Base-by-base conservation (phyloP, 179 eudicot genomes). In the Amaranthus tricolor region DNA sequence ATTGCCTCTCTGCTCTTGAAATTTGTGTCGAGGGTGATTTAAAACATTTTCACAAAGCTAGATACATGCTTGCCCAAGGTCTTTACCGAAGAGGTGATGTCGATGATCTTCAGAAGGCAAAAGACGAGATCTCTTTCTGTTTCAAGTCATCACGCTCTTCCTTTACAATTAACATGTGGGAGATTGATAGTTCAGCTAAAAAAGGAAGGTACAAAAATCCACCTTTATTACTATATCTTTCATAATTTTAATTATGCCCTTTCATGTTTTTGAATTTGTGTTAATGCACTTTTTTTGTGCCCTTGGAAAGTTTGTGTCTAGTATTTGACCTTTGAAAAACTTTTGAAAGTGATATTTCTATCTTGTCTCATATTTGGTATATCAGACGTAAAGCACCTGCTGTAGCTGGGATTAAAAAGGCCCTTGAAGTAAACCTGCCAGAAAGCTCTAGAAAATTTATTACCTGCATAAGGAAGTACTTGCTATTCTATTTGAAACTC, bases 91-190 rank as follows among this genome's bases (percentile, higher is more conserved):
- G 94, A 85, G 96, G 93, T 74, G 84, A 80, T 66, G 79, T 40
- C 66, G 93, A 89, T 72, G 97, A 93, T 83, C 70, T 91, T 74
- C 96, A 91, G 74, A 94, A 79, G 78, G 98, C 99, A 73, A 96
- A 89, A 78, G 97, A 96, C 75, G 94, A 96, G 75, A 90, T 96
- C 53, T 93, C 99, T 54, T 96, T 96, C 80, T 96, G 99, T 87
- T 96, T 96, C 76, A 96, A 89, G 92, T 93, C 99, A 45, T 84
- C 99, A 51, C 98, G 99, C 75, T 96, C 99, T 77, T 93, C 94
- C 64, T 96, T 93, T 75, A 93, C 99, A 40, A 81, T 91, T 69
- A 96, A 96, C 74, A 96, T 96, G 99, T 96, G 99, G 99, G 99
- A 96, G 88, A 96, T 96, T 82, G 99, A 96, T 85, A 90, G 97